Base-by-base conservation (phyloP, 345 rosid genomes). In the Euphorbia pulcherrima region DNA sequence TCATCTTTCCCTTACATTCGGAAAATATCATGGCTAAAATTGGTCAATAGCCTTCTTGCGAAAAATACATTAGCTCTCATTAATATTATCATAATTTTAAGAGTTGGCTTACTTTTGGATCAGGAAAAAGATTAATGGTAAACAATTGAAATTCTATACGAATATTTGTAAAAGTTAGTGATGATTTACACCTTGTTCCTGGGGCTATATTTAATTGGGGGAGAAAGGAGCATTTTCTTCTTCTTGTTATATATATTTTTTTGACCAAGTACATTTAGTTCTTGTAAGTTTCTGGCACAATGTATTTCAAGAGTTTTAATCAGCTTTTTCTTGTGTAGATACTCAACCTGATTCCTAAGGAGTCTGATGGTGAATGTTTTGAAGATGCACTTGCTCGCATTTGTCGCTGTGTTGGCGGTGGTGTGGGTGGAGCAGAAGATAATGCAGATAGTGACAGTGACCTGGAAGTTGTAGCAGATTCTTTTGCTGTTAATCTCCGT, bases 401-500 rank as follows among this genome's bases (percentile, higher is more conserved):
- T 58, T 79, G 92, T 33, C 93, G 99, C 60, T 91, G 99, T 64
- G 77, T 89, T 78, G 96, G 97, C 68, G 97, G 98, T 80, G 94
- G 94, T 78, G 96, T 96, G 68, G 97, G 98, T 77, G 94, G 92
- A 68, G 84, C 85, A 64, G 76, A 88, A 12, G 97, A 92, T 65
- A 79, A 85, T 83, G 96, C 88, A 20, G 97, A 88, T 57, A 89
- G 99, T 71, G 99, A 91, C 75, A 94, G 99, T 80, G 99, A 94
- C 68, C 70, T 92, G 71, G 97, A 94, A 88, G 97, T 94, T 73
- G 97, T 94, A 77, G 97, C 97, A 40, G 99, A 94, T 64, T 83
- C 81, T 70, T 74, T 94, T 65, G 68, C 74, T 72, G 87, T 91
- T 80, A 89, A 83, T 77, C 90, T 94, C 11, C 96, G 99, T 21